Base-by-base conservation (phyloP, 441 rosid genomes). In the Populus hybrid region DNA sequence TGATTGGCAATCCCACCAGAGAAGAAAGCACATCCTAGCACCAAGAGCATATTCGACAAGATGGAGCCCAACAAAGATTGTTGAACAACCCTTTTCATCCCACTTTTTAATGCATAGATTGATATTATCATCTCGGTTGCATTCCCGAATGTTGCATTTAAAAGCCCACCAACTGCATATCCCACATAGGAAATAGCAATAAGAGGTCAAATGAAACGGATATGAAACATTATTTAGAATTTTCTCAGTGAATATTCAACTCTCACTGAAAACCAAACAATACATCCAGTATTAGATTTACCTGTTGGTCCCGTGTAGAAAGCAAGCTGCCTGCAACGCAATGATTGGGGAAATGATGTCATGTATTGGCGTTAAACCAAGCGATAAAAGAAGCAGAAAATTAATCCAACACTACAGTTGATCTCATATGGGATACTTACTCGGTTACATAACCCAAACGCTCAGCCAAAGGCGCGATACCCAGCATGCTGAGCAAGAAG, bases 131-230 rank as follows among this genome's bases (percentile, higher is more conserved):
- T 72, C 77, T 93, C 98, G 0, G 97, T 93, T 73, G 94, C 98
- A 83, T 93, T 93, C 74, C 98, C 98, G 74, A 93, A 92, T 74
- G 97, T 92, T 23, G 98, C 97, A 86, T 93, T 93, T 73, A 93
- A 73, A 71, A 93, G 91, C 67, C 95, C 97, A 36, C 97, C 98
- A 82, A 93, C 98, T 92, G 88, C 80, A 81, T 59, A 74, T 57
- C 20, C 20, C 57, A 67, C 8, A 78, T 72, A 72, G 42, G 63
- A 9, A 69, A 35, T 24, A 50, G 36, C 10, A 26, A 70, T 21
- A n/a, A 3, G 36, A 10, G 2, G 24, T 7, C 35, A 20, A 36
- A 61, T 21, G 24, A 46, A 76, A 42, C 30, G 12, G 7, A 12
- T 46, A 46, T 3, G 57, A 46, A 46, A 46, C 6, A 46, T 46